Evolutionary conservation across 306 rosid species (phyloP).

Genomic region (Benincasa hispida): DNA sequence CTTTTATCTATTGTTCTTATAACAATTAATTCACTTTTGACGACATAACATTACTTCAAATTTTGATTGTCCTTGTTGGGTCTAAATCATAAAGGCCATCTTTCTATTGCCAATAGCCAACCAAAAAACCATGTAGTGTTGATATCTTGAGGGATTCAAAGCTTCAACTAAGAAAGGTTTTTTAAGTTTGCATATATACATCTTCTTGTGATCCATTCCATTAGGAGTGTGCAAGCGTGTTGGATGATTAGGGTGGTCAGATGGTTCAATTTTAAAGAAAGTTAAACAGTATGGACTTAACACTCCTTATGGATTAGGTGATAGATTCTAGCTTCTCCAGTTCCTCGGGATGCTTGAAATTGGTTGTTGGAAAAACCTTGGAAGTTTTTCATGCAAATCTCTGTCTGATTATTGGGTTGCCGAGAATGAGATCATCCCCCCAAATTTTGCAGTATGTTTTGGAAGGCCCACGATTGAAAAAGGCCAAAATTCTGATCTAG

Average conservation of each 20-base stretch:
- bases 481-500: background rate
- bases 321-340: background rate
- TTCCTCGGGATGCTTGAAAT: background rate
- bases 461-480: background rate
- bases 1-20: background rate
- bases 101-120: background rate
- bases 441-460: background rate
- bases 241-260: background rate
- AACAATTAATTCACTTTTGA: background rate
- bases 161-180: background rate
- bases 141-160: background rate
- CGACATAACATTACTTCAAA: background rate
- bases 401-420: background rate
- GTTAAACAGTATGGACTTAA: background rate
- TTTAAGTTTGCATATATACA: background rate
- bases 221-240: background rate
- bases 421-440: background rate
- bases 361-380: background rate
- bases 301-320: background rate
- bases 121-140: background rate
- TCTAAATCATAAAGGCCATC: background rate
- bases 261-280: background rate
- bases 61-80: background rate
- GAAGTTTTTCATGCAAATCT: background rate
- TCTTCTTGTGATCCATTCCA: background rate